Evolutionary conservation across 192 early-diverging fungal species (phyloP), one percentile per base, ranked within the genome.

Genomic region (Podila verticillata): DNA sequence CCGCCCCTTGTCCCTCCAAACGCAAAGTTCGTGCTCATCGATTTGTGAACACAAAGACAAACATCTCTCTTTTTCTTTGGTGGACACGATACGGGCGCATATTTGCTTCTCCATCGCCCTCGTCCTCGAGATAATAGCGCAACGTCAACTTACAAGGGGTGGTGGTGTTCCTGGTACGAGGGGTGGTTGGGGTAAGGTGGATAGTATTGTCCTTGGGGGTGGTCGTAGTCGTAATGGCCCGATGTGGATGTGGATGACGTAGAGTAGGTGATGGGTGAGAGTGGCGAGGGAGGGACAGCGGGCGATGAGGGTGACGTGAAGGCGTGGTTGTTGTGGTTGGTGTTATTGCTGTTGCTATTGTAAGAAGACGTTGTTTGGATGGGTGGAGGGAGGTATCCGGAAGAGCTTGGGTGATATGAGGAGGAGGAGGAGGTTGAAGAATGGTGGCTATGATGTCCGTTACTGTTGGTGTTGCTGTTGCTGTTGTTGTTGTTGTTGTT

Each of bases 341-440:
- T 74, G 48, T 48, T 48, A 10, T 2, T 48, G 51, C 7, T 19
- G 51, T 24, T 54, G 51, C 22, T 51, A 19, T 12, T 20, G 49
- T 19, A 22, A n/a, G 20, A 54, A 19, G 51, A 54, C 13, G 51
- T 22, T 24, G 51, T 54, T 26, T 54, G 51, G 51, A 54, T 54
- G 10, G 51, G 51, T 54, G 51, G 51, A 24, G 51, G 51, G 51
- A 54, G 51, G 35, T 63, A 9, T 24, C 22, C 32, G 61, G 10
- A 24, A 34, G 51, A 39, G 48, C n/a, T 19, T 63, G 67, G 67
- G 54, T 70, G 60, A 44, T 75, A 67, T 6, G 61, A 59, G 7
- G 74, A 75, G 6, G 74, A 70, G 2, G 74, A 75, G 13, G 74
- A 29, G 9, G 74, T 64, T 6, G 74, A 75, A 28, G 74, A 75